Base-by-base conservation (phyloP, 2,329 filamentous ascomycete genomes). In the Allantophomopsis cytisporea region DNA sequence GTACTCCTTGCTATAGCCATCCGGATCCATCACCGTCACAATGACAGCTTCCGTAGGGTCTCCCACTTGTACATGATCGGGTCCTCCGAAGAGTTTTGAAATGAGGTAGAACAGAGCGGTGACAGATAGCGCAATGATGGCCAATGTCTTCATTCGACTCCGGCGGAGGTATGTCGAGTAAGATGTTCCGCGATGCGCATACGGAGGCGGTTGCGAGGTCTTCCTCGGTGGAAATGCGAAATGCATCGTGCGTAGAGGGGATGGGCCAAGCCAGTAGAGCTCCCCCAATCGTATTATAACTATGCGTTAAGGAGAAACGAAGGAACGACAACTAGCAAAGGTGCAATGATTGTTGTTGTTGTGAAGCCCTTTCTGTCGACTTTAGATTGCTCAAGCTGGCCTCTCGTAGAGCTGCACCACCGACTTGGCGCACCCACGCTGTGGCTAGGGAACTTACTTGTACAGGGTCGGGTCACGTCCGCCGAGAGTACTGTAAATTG, bases 181-280 rank as follows among this genome's bases (percentile, higher is more conserved):
- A 49, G 68, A 62, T 53, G 76, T 64, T 47, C 71, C 68, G 53
- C 76, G 70, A 36, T 73, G 68, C 47, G 70, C 69, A 61, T 84
- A 89, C 21, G 80, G 78, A 48, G 78, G 75, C 48, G 82, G 76
- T 55, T 81, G 77, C 48, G 83, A 89, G 54, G 73, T 77, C 64
- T 89, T 94, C 60, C 87, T 81, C 53, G 85, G 76, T 40, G 87
- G 87, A 52, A 93, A 79, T 47, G 88, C 86, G 68, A 89, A 87
- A 60, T 94, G 88, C 86, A 94, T 91, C 50, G 52, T 66, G 53
- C 7, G 12, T 21, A 28, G 23, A 28, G 23, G 10, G 23, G 23
- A 28, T 41, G 16, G 31, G 11, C 23, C 23, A 28, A 28, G 23
- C 23, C 23, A 28, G 23, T 8, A 28, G 23, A 28, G 23, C 23